A percentile compares a stretch with the other conserved stretches of the same genome.
phyloP scores from a whole-genome alignment of 1,284 basidiomycete genomes.

The Inonotus hispidus region DNA sequence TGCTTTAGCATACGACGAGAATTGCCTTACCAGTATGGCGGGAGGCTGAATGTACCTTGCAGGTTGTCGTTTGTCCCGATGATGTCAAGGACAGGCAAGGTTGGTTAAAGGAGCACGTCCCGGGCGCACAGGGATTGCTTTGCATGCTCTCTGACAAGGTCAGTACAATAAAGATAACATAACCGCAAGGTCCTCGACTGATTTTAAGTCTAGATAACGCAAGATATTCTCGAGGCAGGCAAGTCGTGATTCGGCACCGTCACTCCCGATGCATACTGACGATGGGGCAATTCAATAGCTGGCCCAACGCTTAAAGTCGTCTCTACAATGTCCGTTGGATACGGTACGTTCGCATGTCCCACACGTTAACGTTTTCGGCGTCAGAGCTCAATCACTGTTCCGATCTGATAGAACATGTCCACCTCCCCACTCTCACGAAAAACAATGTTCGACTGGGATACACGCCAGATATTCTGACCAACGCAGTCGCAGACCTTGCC shows the following conservation, averaged over 20 bases:
- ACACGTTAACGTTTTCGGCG: slow-evolving; percentile 21
- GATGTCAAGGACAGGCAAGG: slow-evolving; percentile 57
- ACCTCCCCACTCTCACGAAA: slow-evolving; percentile 55
- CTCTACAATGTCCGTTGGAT: slow-evolving; percentile 89
- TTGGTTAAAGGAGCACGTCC: slow-evolving; percentile 78
- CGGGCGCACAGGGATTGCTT: slow-evolving; percentile 60
- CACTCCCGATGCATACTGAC: background rate
- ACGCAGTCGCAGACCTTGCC: slow-evolving; percentile 85
- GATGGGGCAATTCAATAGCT: slow-evolving; percentile 36
- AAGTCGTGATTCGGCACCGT: slow-evolving; percentile 26
- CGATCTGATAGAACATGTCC: slow-evolving; percentile 68
- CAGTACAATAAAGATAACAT: slow-evolving; percentile 13
- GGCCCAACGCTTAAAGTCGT: slow-evolving; percentile 71
- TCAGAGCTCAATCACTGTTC: background rate
- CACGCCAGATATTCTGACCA: slow-evolving; percentile 86
- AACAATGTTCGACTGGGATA: slow-evolving; percentile 78
- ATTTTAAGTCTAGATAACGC: slow-evolving; percentile 48
- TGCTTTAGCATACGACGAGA: slow-evolving; percentile 18
- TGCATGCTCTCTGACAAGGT: slow-evolving; percentile 73
- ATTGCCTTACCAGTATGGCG: background rate
- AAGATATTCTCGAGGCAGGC: slow-evolving; percentile 70
- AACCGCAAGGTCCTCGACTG: background rate
- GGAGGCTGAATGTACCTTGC: background rate
- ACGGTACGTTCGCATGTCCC: slow-evolving; percentile 48
- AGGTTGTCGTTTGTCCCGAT: slow-evolving; percentile 71